phyloP scores from a whole-genome alignment of 176 grass and related monocot species.

The Carex parvula region DNA sequence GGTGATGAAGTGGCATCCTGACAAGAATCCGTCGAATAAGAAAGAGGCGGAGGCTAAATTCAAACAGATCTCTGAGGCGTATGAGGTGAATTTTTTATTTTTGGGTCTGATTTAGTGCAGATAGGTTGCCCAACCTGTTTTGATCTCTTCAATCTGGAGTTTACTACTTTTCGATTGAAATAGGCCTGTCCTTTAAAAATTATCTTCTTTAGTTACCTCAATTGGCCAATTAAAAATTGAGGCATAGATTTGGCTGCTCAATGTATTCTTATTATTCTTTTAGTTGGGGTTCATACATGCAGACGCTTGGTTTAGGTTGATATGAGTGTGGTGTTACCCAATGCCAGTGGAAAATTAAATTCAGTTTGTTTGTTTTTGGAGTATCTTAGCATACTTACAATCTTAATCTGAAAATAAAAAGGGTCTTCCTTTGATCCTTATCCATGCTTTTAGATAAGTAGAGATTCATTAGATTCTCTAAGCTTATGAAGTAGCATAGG shows the following conservation, averaged over 20 bases:
- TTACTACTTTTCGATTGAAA: not conserved
- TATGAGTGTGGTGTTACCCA: not conserved
- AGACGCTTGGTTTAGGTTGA: not conserved
- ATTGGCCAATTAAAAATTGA: not conserved
- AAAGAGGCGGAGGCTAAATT: constrained; percentile 95
- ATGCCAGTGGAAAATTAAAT: not conserved
- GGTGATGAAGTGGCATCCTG: constrained; percentile 98
- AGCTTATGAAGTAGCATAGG: not conserved
- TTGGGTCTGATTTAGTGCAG: not conserved
- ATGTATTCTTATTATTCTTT: not conserved
- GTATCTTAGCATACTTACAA: not conserved
- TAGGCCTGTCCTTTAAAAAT: not conserved
- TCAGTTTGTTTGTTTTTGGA: not conserved
- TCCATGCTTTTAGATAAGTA: not conserved
- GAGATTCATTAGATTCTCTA: not conserved
- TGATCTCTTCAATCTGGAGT: not conserved
- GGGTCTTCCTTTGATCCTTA: not conserved
- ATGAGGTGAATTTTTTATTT: constrained; percentile 40
- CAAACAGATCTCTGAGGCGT: constrained; percentile 97
- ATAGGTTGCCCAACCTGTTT: not conserved
- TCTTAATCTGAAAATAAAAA: not conserved
- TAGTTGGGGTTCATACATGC: not conserved
- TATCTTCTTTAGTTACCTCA: not conserved
- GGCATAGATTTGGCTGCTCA: not conserved
- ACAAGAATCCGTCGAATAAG: constrained; percentile 91